These are phyloP conservation scores for Loxodes magnus DNA, from an alignment of 73 alveolate genomes.

Conservation along the genomic window DNA sequence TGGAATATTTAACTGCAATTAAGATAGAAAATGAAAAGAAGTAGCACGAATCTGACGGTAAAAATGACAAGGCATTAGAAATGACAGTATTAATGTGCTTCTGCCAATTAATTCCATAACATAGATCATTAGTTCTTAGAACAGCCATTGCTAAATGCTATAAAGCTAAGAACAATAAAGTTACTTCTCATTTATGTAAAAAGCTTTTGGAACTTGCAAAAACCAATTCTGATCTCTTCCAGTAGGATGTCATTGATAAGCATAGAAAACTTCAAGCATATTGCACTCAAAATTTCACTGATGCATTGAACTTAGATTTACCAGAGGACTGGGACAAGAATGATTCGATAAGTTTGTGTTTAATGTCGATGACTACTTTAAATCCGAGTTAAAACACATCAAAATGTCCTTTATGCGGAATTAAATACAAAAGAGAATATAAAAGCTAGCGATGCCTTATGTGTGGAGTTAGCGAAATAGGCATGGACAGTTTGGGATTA, in stretches of 20 bases:
- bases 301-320: not conserved
- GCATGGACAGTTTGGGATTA: slow-evolving; percentile 11
- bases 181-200: not conserved
- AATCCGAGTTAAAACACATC: not conserved
- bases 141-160: not conserved
- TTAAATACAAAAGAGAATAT: slow-evolving; percentile 1
- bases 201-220: slow-evolving; percentile 3
- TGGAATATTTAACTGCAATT: slow-evolving; percentile 10
- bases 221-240: not conserved
- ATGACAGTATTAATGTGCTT: not conserved
- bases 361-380: not conserved
- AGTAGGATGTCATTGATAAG: slow-evolving; percentile 7
- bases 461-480: slow-evolving; percentile 1
- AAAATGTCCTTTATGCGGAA: slow-evolving; percentile 11
- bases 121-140: not conserved
- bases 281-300: slow-evolving; percentile 6
- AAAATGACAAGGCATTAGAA: slow-evolving; percentile 1
- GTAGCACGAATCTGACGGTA: not conserved
- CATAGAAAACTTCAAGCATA: slow-evolving; percentile 9
- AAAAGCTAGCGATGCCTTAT: slow-evolving; percentile 2
- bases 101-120: slow-evolving; percentile 9
- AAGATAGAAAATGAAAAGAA: not conserved
- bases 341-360: not conserved
- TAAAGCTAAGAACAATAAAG: not conserved
- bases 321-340: slow-evolving; percentile 6